Percentiles rank a stretch among this genome's conserved stretches.
Evolutionary conservation across 306 rosid species (phyloP).

Genomic region (Morella rubra): DNA sequence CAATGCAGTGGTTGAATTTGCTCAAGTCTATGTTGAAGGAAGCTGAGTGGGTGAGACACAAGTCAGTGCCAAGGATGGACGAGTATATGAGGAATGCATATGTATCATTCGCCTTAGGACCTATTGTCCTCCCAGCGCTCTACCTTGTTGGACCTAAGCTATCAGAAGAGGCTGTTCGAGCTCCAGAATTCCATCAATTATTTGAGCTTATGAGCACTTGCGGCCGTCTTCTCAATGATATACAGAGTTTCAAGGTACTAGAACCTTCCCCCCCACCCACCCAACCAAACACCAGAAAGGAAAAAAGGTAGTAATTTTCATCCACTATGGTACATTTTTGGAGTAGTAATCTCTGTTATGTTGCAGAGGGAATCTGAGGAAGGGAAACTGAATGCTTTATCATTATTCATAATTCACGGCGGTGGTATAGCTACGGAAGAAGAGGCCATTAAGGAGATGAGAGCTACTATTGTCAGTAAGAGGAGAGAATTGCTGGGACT

Average conservation of each 20-base stretch:
- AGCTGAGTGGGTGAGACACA: constrained; percentile 60
- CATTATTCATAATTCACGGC: constrained; percentile 41
- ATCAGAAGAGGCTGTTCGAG: constrained; percentile 40
- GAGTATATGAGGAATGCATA: constrained; percentile 73
- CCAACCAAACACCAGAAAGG: background rate
- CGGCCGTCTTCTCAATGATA: constrained; percentile 78
- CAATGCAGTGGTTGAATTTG: constrained; percentile 72
- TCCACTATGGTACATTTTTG: background rate
- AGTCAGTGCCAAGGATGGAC: constrained; percentile 54
- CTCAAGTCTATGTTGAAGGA: constrained; percentile 66
- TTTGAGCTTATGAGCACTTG: constrained; percentile 58
- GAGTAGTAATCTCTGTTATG: constrained; percentile 11
- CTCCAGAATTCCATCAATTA: constrained; percentile 43
- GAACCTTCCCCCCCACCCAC: background rate
- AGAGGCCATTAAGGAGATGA: constrained; percentile 45
- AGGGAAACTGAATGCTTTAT: constrained; percentile 70
- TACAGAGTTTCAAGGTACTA: constrained; percentile 55
- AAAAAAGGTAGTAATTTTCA: background rate
- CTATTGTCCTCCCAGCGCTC: constrained; percentile 75
- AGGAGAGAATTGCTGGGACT: constrained; percentile 63
- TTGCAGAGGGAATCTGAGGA: constrained; percentile 75
- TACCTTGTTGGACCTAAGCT: constrained; percentile 76
- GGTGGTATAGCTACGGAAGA: constrained; percentile 39
- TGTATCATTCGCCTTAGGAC: constrained; percentile 70
- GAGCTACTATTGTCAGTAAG: constrained; percentile 30